A percentile compares a stretch with the other conserved stretches of the same genome.
phyloP scores from a whole-genome alignment of 2,329 filamentous ascomycete species.

The Cercospora zeae-maydis region DNA sequence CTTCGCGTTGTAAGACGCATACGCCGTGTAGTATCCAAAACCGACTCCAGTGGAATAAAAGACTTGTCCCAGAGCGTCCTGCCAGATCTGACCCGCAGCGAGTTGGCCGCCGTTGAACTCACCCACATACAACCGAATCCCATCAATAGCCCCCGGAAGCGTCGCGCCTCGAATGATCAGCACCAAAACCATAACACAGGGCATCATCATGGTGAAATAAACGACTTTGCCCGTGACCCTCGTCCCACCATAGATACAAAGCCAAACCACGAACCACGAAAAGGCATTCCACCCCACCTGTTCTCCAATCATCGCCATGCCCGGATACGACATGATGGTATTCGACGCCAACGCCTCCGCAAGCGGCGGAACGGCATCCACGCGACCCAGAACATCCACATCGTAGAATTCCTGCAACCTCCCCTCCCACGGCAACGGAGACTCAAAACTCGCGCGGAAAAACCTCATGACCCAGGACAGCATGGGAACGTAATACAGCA shows the following conservation, averaged over 20 bases:
- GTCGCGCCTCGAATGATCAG: conserved; percentile 55
- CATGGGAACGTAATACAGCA: conserved; percentile 56
- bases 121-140: conserved; percentile 50
- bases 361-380: conserved; percentile 40
- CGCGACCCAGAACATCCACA: conserved; percentile 49
- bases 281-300: conserved; percentile 58
- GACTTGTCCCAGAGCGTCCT: conserved; percentile 55
- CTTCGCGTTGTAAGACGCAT: conserved; percentile 56
- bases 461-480: conserved; percentile 59
- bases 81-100: conserved; percentile 53
- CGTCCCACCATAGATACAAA: conserved; percentile 58
- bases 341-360: conserved; percentile 32
- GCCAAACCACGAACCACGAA: conserved; percentile 58
- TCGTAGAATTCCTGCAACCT: conserved; percentile 48
- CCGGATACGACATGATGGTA: conserved; percentile 51
- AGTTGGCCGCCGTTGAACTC: conserved; percentile 52
- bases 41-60: conserved; percentile 55
- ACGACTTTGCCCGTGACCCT: conserved; percentile 58
- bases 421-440: conserved; percentile 53
- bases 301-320: conserved; percentile 50
- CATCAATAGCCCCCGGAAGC: conserved; percentile 52
- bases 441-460: conserved; percentile 55
- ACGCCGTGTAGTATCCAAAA: conserved; percentile 58
- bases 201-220: conserved; percentile 59
- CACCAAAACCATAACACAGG: conserved; percentile 55